Evolutionary conservation across 768 basidiomycete species (phyloP).

Genomic region (Myochromella boudieri): DNA sequence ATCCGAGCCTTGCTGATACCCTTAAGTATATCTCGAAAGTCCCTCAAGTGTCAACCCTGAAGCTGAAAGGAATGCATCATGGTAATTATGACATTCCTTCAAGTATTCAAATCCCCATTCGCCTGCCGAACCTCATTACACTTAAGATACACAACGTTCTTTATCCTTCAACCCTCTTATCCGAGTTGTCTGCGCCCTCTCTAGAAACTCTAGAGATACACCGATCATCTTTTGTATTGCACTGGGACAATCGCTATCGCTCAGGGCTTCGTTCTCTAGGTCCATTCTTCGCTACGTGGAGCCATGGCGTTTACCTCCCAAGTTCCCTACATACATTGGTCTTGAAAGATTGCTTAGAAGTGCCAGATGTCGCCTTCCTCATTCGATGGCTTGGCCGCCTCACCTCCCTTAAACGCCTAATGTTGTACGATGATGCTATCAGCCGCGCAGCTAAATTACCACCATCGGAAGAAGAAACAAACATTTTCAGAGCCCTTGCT

Average conservation of each 20-base stretch:
- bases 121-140: slow-evolving; percentile 18
- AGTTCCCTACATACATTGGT: slow-evolving; percentile 26
- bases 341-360: slow-evolving; percentile 19
- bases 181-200: slow-evolving; percentile 19
- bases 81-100: background rate
- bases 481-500: slow-evolving; percentile 22
- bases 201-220: slow-evolving; percentile 24
- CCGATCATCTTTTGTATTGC: background rate
- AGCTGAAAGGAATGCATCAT: slow-evolving; percentile 15
- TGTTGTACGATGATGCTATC: slow-evolving; percentile 19
- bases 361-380: slow-evolving; percentile 24
- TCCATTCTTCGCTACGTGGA: slow-evolving; percentile 28
- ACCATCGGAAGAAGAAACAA: slow-evolving; percentile 10
- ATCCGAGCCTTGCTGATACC: slow-evolving; percentile 3
- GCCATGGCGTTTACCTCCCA: slow-evolving; percentile 21
- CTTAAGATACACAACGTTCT: slow-evolving; percentile 20
- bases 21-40: slow-evolving; percentile 14
- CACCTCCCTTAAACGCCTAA: slow-evolving; percentile 26
- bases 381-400: slow-evolving; percentile 29
- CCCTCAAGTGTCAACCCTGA: slow-evolving; percentile 19
- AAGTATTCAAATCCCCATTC: slow-evolving; percentile 1
- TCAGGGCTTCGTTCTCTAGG: slow-evolving; percentile 7
- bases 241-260: background rate
- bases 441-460: slow-evolving; percentile 7
- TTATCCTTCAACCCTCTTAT: slow-evolving; percentile 19